Percentiles rank a stretch among this genome's conserved stretches.
Evolutionary conservation across 768 basidiomycete species (phyloP).

Genomic region (Boletus subparvulus): DNA sequence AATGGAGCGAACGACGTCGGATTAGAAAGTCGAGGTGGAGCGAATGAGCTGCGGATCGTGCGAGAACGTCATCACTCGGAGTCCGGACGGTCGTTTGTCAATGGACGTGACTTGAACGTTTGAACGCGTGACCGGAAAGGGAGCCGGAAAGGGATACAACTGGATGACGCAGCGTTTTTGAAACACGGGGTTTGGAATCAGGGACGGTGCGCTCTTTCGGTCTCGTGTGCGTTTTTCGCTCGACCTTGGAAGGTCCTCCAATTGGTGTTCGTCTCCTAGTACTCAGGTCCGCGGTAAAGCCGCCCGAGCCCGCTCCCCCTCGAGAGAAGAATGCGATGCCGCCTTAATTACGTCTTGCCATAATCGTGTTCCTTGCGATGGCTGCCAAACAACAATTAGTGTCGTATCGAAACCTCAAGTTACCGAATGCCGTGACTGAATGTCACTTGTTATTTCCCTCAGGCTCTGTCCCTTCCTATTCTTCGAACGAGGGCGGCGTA

Average conservation of each 20-base stretch:
- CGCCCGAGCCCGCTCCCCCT: neutral
- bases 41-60: conserved; percentile 1
- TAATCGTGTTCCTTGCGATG: conserved; percentile 14
- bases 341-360: conserved; percentile 27
- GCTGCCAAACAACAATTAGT: conserved; percentile 12
- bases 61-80: neutral
- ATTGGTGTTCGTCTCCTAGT: neutral
- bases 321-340: conserved; percentile 19
- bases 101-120: neutral
- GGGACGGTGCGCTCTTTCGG: neutral
- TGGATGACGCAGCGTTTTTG: neutral
- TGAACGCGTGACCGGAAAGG: neutral
- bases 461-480: neutral
- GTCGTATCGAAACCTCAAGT: conserved; percentile 12
- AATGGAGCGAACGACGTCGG: neutral
- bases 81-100: neutral
- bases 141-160: neutral
- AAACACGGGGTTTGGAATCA: conserved; percentile 7
- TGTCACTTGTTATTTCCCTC: conserved; percentile 2
- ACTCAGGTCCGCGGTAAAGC: conserved; percentile 21
- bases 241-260: neutral
- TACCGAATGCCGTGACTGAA: conserved; percentile 20
- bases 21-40: neutral
- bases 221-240: neutral
- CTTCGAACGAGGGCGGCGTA: neutral